Percentiles rank a stretch among this genome's conserved stretches.
phyloP scores from a whole-genome alignment of 2,329 filamentous ascomycete species.

The Hymenoscyphus infarciens region DNA sequence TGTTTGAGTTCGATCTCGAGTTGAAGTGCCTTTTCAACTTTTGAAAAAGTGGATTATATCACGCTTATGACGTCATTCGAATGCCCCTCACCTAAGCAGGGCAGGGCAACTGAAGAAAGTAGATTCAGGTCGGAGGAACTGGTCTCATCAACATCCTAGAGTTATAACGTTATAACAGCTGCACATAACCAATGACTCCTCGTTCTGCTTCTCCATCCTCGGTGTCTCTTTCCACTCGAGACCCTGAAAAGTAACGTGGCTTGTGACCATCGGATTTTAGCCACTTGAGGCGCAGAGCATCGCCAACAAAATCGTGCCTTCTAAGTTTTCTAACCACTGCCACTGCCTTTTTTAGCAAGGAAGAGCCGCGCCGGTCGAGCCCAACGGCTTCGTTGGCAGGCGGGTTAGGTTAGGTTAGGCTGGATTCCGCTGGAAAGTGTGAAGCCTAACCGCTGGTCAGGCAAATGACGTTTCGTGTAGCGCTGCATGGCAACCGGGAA shows the following conservation, averaged over 20 bases:
- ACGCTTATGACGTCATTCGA: neutral
- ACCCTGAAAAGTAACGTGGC: neutral
- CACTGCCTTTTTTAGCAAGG: neutral
- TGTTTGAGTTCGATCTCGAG: neutral
- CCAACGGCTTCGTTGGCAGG: neutral
- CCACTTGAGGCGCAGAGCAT: conserved; percentile 1
- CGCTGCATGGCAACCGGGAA: neutral
- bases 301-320: neutral
- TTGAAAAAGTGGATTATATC: neutral
- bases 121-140: neutral
- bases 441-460: neutral
- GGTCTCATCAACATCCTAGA: neutral
- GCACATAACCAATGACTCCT: neutral
- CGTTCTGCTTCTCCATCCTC: neutral
- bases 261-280: neutral
- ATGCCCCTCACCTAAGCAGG: neutral
- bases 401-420: no score
- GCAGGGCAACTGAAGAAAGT: no score
- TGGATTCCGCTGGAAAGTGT: neutral
- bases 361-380: neutral
- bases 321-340: neutral
- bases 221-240: neutral
- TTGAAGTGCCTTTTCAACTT: neutral
- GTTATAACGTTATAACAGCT: neutral
- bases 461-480: conserved; percentile 2